These are phyloP conservation scores for Xylaria venustula DNA, from an alignment of 495 filamentous ascomycete genomes.

Conservation along the genomic window DNA sequence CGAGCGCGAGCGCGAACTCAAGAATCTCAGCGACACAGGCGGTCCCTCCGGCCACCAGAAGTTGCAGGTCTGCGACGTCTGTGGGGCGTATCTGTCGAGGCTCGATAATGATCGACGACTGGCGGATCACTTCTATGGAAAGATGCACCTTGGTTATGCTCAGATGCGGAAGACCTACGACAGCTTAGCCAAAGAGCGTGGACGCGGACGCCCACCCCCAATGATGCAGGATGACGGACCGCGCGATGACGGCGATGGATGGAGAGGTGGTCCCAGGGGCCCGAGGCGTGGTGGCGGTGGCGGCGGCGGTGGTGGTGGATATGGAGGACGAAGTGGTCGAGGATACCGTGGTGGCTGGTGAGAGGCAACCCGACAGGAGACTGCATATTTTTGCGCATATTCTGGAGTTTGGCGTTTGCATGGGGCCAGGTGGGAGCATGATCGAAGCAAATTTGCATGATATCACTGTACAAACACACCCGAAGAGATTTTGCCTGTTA, in stretches of 20 bases:
- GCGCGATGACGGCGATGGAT: slow-evolving; percentile 52
- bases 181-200: slow-evolving; percentile 79
- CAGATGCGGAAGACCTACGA: slow-evolving; percentile 94
- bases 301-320: slow-evolving; percentile 10
- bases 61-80: slow-evolving; percentile 97
- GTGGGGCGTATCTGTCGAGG: slow-evolving; percentile 83
- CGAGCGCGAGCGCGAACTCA: slow-evolving; percentile 84
- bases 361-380: background rate
- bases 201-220: slow-evolving; percentile 61
- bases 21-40: slow-evolving; percentile 84
- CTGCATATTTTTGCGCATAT: slow-evolving; percentile 13
- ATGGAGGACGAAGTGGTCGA: slow-evolving; percentile 35
- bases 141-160: slow-evolving; percentile 98
- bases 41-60: slow-evolving; percentile 96
- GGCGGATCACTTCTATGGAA: slow-evolving; percentile 98
- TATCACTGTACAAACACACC: slow-evolving; percentile 14
- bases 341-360: slow-evolving; percentile 48
- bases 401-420: slow-evolving; percentile 26
- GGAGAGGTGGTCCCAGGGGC: slow-evolving; percentile 46
- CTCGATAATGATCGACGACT: slow-evolving; percentile 92
- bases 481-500: slow-evolving; percentile 9
- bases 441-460: slow-evolving; percentile 12
- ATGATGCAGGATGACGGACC: slow-evolving; percentile 52
- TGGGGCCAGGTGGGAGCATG: slow-evolving; percentile 13
- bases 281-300: slow-evolving; percentile 45